These are phyloP conservation scores for Chlamydomonas eustigma DNA, from an alignment of 139 green algal genomes.

Conservation along the genomic window DNA sequence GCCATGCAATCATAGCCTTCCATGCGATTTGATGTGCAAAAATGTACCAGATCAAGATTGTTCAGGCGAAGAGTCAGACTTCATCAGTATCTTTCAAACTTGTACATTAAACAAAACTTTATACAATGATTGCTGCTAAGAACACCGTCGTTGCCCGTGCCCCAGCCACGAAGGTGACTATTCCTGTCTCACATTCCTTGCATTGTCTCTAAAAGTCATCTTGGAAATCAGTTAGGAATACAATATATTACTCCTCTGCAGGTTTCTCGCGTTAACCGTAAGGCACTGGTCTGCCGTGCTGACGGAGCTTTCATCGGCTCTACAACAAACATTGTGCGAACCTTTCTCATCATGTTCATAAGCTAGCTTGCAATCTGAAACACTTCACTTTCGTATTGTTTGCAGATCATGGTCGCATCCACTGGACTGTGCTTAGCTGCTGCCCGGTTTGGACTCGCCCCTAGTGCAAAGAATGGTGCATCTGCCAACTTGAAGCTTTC, in stretches of 20 bases:
- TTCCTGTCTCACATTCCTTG: neutral
- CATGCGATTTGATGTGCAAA: too few relatives aligned
- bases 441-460: slow-evolving; percentile 88
- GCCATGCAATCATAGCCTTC: too few relatives aligned
- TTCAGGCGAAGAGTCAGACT: too few relatives aligned
- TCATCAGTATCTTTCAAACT: too few relatives aligned
- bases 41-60: too few relatives aligned
- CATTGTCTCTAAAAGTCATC: too few relatives aligned
- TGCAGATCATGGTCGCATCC: slow-evolving; percentile 88
- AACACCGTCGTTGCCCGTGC: neutral
- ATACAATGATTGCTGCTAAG: neutral
- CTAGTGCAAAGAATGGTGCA: slow-evolving; percentile 72
- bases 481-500: slow-evolving; percentile 77
- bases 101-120: too few relatives aligned
- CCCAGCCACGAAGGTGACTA: neutral
- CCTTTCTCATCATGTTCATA: too few relatives aligned
- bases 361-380: neutral
- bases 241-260: too few relatives aligned
- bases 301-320: slow-evolving; percentile 66
- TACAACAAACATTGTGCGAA: slow-evolving; percentile 67
- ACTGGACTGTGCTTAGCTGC: slow-evolving; percentile 73
- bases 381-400: too few relatives aligned
- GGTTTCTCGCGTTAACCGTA: neutral
- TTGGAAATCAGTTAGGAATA: too few relatives aligned
- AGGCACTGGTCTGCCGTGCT: slow-evolving; percentile 8